A percentile compares a stretch with the other conserved stretches of the same genome.
Conservation (phyloP, 768 basidiomycete genomes). For the Neoboletus subvelutipes region DNA sequence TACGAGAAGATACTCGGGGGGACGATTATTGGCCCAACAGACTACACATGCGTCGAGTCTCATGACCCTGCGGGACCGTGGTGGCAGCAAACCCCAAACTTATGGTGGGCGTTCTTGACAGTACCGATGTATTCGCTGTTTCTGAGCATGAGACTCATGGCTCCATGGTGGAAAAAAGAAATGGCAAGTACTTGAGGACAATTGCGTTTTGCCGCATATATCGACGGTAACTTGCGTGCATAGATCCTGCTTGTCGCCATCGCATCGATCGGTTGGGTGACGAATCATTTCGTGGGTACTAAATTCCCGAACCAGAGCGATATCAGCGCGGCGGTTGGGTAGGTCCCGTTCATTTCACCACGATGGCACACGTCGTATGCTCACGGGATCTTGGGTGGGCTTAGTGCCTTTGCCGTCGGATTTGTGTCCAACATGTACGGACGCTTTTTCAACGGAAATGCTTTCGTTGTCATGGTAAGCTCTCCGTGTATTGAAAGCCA, state of each 20-base stretch:
- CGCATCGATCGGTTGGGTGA: conserved; percentile 71
- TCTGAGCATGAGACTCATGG: conserved; percentile 64
- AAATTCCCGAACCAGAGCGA: conserved; percentile 70
- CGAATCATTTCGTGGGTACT: conserved; percentile 62
- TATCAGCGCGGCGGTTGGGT: conserved; percentile 76
- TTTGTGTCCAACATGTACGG: conserved; percentile 77
- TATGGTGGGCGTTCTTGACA: conserved; percentile 74
- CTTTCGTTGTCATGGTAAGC: conserved; percentile 79
- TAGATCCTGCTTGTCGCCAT: conserved; percentile 56
- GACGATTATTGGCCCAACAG: conserved; percentile 48
- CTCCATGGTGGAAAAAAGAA: conserved; percentile 56
- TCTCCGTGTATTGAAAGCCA: background rate
- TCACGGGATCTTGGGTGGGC: background rate
- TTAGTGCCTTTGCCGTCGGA: conserved; percentile 76
- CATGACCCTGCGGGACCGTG: conserved; percentile 62
- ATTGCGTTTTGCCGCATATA: background rate
- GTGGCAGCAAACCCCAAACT: conserved; percentile 70
- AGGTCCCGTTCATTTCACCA: conserved; percentile 13
- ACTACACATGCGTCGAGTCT: conserved; percentile 58
- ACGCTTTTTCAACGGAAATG: conserved; percentile 67
- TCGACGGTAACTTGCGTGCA: background rate
- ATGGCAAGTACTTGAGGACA: conserved; percentile 38
- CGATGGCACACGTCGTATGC: background rate
- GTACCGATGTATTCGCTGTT: conserved; percentile 70
- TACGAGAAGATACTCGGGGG: conserved; percentile 57